Evolutionary conservation across 768 basidiomycete species (phyloP), one percentile per base, ranked within the genome.

Genomic region (Lentinula lateritia): DNA sequence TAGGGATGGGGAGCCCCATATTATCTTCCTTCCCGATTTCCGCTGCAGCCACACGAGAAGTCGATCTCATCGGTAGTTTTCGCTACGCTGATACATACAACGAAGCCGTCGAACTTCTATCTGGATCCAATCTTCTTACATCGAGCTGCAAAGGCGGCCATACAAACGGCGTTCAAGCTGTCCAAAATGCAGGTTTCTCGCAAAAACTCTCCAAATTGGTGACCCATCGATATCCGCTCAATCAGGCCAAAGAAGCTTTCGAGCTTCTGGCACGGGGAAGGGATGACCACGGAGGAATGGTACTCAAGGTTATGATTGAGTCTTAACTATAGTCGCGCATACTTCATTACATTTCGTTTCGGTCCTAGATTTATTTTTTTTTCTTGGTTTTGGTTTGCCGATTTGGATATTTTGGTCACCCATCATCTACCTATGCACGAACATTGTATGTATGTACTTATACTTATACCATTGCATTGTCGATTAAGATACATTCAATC

Each of bases 1-100:
- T 98, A 65, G 96, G 96, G 20, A 98, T 98, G 96, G 96, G 96
- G 66, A 85, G 93, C 15, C 84, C 88, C 62, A 89, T 88, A 67
- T 84, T 89, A 15, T 52, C 59, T 61, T 79, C 82, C 64, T 79
- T 97, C 58, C 96, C 96, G n/a, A 81, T 95, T 61, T 88, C 89
- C 46, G 80, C 83, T 34, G 91, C 94, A 43, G 89, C 92, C 15
- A 73, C 88, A 61, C 87, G 95, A 56, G 95, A 97, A 74, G 92
- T 98, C 62, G 94, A 98, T 73, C 86, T 98, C 68, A 84, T 87
- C 63, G 95, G 95, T 65, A 91, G 90, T 41, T 97, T 97, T 83
- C 84, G 92, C 36, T 95, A 95, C 68, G 88, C 89, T 62, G 87
- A 93, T 76, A 95, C 93, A 9, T 98, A 96, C 72, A 85, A 90